A percentile compares a stretch with the other conserved stretches of the same genome.
Conservation (phyloP, 192 early-diverging fungal species). For the Coemansia sp. region DNA sequence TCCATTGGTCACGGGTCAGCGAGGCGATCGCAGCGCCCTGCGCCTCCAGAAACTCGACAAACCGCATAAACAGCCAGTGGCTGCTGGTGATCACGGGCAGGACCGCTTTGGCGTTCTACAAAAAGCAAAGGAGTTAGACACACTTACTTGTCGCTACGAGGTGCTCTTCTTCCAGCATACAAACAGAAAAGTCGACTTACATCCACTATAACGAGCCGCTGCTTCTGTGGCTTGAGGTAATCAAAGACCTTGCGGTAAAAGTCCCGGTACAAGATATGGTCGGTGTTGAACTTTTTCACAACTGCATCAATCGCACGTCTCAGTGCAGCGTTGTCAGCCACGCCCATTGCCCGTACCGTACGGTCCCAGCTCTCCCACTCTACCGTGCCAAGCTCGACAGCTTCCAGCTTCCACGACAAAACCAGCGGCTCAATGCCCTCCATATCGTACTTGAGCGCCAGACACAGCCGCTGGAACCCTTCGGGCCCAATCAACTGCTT, state of each 20-base stretch:
- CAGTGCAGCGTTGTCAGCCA: slow-evolving; percentile 7
- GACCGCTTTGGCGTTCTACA: slow-evolving; percentile 25
- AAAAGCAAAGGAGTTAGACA: not conserved
- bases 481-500: slow-evolving; percentile 25
- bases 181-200: slow-evolving; percentile 22
- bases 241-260: slow-evolving; percentile 44
- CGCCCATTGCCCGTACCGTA: slow-evolving; percentile 20
- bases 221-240: slow-evolving; percentile 21
- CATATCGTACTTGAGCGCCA: slow-evolving; percentile 26
- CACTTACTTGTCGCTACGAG: not conserved
- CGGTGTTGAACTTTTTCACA: not conserved
- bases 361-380: slow-evolving; percentile 21
- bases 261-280: slow-evolving; percentile 12
- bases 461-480: slow-evolving; percentile 41
- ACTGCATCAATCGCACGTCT: slow-evolving; percentile 5
- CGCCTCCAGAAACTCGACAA: slow-evolving; percentile 33
- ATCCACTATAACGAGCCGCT: slow-evolving; percentile 21
- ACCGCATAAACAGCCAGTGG: slow-evolving; percentile 29
- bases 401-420: slow-evolving; percentile 39
- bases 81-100: slow-evolving; percentile 24
- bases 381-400: slow-evolving; percentile 27
- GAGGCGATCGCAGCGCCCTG: slow-evolving; percentile 20
- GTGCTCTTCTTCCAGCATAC: too few species aligned
- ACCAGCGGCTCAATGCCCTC: slow-evolving; percentile 38
- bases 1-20: slow-evolving; percentile 49